These are phyloP conservation scores for Chalciporus sp. DNA, from an alignment of 1,284 basidiomycete genomes.

Conservation along the genomic window DNA sequence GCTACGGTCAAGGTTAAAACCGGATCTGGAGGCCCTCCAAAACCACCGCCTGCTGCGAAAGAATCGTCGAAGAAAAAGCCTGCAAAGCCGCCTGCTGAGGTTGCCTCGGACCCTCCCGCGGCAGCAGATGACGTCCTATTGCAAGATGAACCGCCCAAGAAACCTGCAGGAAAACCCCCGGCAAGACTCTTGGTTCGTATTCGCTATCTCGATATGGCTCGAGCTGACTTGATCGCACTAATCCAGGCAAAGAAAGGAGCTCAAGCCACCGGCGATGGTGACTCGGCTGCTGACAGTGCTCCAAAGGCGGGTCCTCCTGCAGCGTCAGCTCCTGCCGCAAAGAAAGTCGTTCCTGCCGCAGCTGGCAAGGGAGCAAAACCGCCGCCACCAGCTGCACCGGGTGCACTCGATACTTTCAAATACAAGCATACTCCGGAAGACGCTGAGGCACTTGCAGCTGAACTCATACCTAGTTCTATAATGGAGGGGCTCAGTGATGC, in stretches of 20 bases:
- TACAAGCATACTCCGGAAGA: conserved; percentile 93
- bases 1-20: conserved; percentile 85
- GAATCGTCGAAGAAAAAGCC: conserved; percentile 50
- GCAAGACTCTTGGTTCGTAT: conserved; percentile 49
- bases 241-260: conserved; percentile 57
- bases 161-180: conserved; percentile 51
- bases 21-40: conserved; percentile 53
- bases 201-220: neutral
- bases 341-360: conserved; percentile 46
- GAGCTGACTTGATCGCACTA: conserved; percentile 14
- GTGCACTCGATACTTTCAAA: conserved; percentile 83
- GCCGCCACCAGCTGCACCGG: conserved; percentile 45
- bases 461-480: conserved; percentile 74
- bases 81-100: conserved; percentile 28
- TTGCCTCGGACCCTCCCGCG: conserved; percentile 24
- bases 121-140: conserved; percentile 22
- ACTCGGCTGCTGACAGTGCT: conserved; percentile 28
- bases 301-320: conserved; percentile 32
- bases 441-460: conserved; percentile 80
- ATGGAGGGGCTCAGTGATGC: conserved; percentile 78
- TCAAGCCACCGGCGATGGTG: conserved; percentile 32
- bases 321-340: conserved; percentile 43
- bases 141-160: conserved; percentile 45
- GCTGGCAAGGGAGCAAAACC: conserved; percentile 56
- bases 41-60: conserved; percentile 42